Evolutionary conservation across 768 basidiomycete species (phyloP).

Genomic region (Trametes punicea): DNA sequence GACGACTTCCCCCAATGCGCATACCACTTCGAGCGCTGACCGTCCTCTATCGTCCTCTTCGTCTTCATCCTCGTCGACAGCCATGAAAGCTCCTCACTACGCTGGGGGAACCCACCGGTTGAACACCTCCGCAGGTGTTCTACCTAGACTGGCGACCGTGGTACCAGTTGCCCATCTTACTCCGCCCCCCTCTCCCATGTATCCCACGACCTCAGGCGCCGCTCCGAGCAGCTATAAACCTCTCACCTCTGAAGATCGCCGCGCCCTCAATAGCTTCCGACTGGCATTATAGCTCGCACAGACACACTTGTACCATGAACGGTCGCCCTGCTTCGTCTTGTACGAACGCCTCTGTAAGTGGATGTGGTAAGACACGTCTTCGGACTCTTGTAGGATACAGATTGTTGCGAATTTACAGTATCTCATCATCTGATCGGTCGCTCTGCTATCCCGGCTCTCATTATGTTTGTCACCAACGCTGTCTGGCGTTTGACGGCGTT

Average conservation of each 20-base stretch:
- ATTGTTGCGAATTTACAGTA: not conserved
- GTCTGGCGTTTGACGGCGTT: too few relatives aligned
- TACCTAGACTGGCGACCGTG: constrained; percentile 29
- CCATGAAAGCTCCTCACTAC: constrained; percentile 10
- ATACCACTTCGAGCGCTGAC: constrained; percentile 3
- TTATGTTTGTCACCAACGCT: too few relatives aligned
- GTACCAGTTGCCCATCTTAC: constrained; percentile 24
- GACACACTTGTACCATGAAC: not conserved
- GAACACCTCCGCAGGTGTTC: constrained; percentile 8
- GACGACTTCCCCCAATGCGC: constrained; percentile 12
- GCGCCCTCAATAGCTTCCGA: constrained; percentile 35
- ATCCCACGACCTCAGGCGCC: constrained; percentile 19
- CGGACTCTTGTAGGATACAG: constrained; percentile 2
- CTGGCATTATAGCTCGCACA: constrained; percentile 31
- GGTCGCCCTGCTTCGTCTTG: too few relatives aligned
- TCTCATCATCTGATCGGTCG: too few relatives aligned
- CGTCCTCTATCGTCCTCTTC: constrained; percentile 20
- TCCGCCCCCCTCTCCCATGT: constrained; percentile 19
- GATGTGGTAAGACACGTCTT: not conserved
- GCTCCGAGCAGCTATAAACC: constrained; percentile 27
- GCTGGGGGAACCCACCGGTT: constrained; percentile 1
- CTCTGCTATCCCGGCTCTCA: too few relatives aligned
- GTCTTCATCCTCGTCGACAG: constrained; percentile 16
- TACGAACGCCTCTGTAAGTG: too few relatives aligned
- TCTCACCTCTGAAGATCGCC: constrained; percentile 34